These are phyloP conservation scores for Isabelozyma pseudorhagii DNA, from an alignment of 805 yeast species.

Conservation along the genomic window DNA sequence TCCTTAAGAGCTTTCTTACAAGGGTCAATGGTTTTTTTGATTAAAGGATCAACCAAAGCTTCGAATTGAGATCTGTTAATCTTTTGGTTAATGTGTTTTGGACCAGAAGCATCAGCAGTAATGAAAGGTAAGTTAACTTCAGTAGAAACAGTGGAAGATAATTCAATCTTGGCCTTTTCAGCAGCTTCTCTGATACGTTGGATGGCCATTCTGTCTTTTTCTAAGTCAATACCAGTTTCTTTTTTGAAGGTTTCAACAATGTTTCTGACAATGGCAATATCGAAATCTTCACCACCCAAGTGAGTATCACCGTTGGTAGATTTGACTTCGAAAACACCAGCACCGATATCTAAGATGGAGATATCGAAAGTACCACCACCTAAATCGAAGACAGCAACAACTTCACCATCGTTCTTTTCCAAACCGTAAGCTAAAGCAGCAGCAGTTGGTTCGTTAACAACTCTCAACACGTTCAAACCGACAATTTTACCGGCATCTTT, in stretches of 20 bases:
- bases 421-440: slow-evolving; percentile 95
- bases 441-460: slow-evolving; percentile 88
- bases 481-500: slow-evolving; percentile 98
- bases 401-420: slow-evolving; percentile 74
- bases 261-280: slow-evolving; percentile 81
- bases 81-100: slow-evolving; percentile 73
- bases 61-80: slow-evolving; percentile 67
- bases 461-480: slow-evolving; percentile 86
- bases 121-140: slow-evolving; percentile 80
- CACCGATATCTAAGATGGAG: slow-evolving; percentile 93
- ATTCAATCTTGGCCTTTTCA: slow-evolving; percentile 85
- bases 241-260: slow-evolving; percentile 76
- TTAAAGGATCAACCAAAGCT: slow-evolving; percentile 61
- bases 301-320: slow-evolving; percentile 96
- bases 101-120: slow-evolving; percentile 82
- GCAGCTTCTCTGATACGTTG: slow-evolving; percentile 88
- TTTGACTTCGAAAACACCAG: slow-evolving; percentile 97
- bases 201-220: slow-evolving; percentile 68
- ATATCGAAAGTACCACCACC: slow-evolving; percentile 99
- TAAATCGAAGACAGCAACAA: slow-evolving; percentile 93
- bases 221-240: slow-evolving; percentile 65
- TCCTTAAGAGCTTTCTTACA: slow-evolving; percentile 81
- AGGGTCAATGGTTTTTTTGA: slow-evolving; percentile 72
- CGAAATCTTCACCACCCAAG: slow-evolving; percentile 91
- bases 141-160: slow-evolving; percentile 69